These are phyloP conservation scores for Boletus bicolor DNA, from an alignment of 768 basidiomycete genomes.

Conservation along the genomic window DNA sequence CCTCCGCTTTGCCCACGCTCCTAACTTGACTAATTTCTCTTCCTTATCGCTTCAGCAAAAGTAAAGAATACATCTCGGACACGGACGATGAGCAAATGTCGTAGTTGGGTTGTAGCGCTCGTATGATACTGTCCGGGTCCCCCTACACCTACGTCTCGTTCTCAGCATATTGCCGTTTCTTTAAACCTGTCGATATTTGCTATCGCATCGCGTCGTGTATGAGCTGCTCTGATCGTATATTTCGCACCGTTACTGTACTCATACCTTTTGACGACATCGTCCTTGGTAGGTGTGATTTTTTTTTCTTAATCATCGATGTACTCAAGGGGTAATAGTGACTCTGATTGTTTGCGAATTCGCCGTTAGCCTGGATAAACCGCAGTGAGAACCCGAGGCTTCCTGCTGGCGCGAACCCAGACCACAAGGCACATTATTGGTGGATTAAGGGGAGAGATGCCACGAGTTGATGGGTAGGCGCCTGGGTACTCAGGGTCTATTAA, in stretches of 20 bases:
- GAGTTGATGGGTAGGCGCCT: too few relatives aligned
- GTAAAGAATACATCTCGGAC: conserved; percentile 82
- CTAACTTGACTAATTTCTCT: background rate
- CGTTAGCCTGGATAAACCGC: background rate
- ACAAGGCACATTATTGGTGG: too few relatives aligned
- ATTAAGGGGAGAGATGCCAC: too few relatives aligned
- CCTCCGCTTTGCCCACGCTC: background rate
- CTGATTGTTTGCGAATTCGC: background rate
- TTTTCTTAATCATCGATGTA: background rate
- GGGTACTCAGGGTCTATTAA: too few relatives aligned
- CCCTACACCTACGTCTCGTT: background rate
- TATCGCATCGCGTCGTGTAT: background rate
- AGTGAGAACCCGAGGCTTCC: background rate
- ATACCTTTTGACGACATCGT: background rate
- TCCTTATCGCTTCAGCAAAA: conserved; percentile 56
- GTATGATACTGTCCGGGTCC: background rate
- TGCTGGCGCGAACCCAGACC: too few relatives aligned
- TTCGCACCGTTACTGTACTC: background rate
- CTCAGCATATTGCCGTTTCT: background rate
- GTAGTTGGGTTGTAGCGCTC: conserved; percentile 29
- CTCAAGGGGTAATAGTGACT: background rate
- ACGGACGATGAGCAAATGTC: conserved; percentile 79
- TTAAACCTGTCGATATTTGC: background rate
- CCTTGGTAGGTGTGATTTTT: background rate
- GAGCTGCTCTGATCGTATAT: conserved; percentile 4